Percentiles rank a stretch among this genome's conserved stretches.
Conservation (phyloP, 2,329 filamentous ascomycete species). For the Lizonia empirigonia region DNA sequence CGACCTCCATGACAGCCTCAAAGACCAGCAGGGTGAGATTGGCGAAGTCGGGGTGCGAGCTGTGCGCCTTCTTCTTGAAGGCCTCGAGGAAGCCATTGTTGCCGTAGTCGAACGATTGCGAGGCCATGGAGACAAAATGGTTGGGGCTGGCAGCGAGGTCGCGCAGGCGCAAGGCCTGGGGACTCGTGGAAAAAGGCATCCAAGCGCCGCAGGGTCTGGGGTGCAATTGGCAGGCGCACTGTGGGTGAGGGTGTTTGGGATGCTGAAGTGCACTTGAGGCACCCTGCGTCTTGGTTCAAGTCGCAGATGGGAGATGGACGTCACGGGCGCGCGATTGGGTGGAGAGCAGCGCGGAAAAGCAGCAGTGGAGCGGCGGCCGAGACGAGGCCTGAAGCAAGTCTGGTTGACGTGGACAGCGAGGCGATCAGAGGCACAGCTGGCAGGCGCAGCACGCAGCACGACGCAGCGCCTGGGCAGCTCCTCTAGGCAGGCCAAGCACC, state of each 20-base stretch:
- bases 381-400: constrained; percentile 1
- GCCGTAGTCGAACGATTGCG: constrained; percentile 40
- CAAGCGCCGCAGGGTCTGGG: constrained; percentile 11
- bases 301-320: constrained; percentile 20
- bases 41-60: constrained; percentile 66
- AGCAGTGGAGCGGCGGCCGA: background rate
- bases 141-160: constrained; percentile 26
- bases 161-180: constrained; percentile 47
- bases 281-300: constrained; percentile 26
- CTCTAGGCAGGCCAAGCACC: constrained; percentile 1
- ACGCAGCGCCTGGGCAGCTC: no score
- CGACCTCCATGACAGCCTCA: constrained; percentile 91
- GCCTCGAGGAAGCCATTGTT: constrained; percentile 36
- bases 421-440: background rate
- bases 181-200: constrained; percentile 41
- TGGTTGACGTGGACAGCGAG: constrained; percentile 6
- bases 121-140: constrained; percentile 43
- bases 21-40: constrained; percentile 84
- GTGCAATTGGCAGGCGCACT: constrained; percentile 19
- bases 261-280: background rate
- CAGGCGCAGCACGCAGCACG: background rate
- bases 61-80: constrained; percentile 46
- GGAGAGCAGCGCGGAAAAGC: constrained; percentile 6
- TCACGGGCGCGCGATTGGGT: constrained; percentile 24
- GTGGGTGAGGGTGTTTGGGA: constrained; percentile 5